Conservation (phyloP, 2,329 filamentous ascomycete genomes). For the Pestalotiopsis sp. region DNA sequence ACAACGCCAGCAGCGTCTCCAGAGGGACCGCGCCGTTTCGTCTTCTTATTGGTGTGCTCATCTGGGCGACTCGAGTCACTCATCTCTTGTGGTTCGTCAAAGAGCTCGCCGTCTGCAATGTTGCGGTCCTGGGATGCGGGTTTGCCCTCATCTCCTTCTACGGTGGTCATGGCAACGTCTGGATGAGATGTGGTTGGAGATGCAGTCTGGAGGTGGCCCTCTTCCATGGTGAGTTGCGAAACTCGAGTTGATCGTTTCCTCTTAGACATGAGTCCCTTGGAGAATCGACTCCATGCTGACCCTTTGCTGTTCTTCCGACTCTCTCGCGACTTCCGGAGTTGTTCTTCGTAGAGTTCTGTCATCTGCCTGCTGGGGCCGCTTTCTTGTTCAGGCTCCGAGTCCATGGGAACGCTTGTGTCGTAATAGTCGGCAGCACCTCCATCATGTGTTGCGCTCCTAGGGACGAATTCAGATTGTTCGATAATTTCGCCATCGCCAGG, state of each 20-base stretch:
- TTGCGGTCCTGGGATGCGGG: slow-evolving; percentile 22
- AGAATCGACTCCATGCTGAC: slow-evolving; percentile 30
- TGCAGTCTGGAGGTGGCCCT: slow-evolving; percentile 18
- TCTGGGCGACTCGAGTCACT: slow-evolving; percentile 12
- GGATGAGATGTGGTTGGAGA: slow-evolving; percentile 19
- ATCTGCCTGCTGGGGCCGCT: slow-evolving; percentile 31
- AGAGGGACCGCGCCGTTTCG: slow-evolving; percentile 9
- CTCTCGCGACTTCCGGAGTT: slow-evolving; percentile 31
- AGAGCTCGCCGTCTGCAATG: slow-evolving; percentile 19
- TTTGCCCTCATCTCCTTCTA: slow-evolving; percentile 21
- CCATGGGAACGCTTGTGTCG: slow-evolving; percentile 34
- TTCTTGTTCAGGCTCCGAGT: slow-evolving; percentile 29
- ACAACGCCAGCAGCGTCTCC: background rate
- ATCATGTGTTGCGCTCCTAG: slow-evolving; percentile 21
- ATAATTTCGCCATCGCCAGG: slow-evolving; percentile 21
- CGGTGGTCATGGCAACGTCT: slow-evolving; percentile 14
- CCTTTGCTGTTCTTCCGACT: slow-evolving; percentile 28
- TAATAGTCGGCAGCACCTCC: slow-evolving; percentile 34
- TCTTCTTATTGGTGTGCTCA: slow-evolving; percentile 11
- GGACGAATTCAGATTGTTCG: slow-evolving; percentile 1
- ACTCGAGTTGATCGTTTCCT: slow-evolving; percentile 32
- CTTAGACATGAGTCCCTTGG: slow-evolving; percentile 25
- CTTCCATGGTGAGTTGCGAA: slow-evolving; percentile 25
- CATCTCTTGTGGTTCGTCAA: slow-evolving; percentile 27
- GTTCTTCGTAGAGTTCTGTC: slow-evolving; percentile 33